phyloP scores from a whole-genome alignment of 1,284 basidiomycete species.

The Cryptococcus sp. region DNA sequence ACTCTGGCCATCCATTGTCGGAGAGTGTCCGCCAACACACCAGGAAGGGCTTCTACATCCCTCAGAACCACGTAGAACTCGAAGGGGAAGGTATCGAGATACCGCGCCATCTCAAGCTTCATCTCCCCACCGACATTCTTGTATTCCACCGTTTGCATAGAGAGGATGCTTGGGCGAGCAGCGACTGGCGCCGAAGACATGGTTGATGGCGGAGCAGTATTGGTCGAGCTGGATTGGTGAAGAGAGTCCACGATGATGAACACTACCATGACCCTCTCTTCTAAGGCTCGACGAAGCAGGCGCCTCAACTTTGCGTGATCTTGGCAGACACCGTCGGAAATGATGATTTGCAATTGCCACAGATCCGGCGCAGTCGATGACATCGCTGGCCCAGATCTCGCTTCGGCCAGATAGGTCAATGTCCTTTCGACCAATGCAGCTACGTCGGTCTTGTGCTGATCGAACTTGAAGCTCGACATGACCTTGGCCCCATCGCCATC shows the following conservation, averaged over 20 bases:
- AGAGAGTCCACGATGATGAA: slow-evolving; percentile 95
- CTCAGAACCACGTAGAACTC: slow-evolving; percentile 94
- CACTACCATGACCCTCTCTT: slow-evolving; percentile 92
- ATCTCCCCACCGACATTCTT: slow-evolving; percentile 78
- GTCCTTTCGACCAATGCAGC: slow-evolving; percentile 81
- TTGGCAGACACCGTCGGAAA: slow-evolving; percentile 97
- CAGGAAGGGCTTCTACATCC: slow-evolving; percentile 87
- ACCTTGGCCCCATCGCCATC: slow-evolving; percentile 77
- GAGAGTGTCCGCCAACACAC: slow-evolving; percentile 86
- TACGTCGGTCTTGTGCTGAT: slow-evolving; percentile 89
- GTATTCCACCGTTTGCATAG: slow-evolving; percentile 91
- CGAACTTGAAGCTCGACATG: slow-evolving; percentile 83
- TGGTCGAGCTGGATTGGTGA: slow-evolving; percentile 34
- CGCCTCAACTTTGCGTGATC: slow-evolving; percentile 85
- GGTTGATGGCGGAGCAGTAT: slow-evolving; percentile 12
- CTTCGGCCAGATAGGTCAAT: slow-evolving; percentile 72
- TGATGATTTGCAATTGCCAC: slow-evolving; percentile 98
- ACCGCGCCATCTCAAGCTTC: slow-evolving; percentile 86
- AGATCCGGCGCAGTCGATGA: slow-evolving; percentile 66
- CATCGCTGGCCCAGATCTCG: slow-evolving; percentile 69
- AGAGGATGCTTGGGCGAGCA: slow-evolving; percentile 63
- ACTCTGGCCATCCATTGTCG: slow-evolving; percentile 68
- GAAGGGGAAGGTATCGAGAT: slow-evolving; percentile 96
- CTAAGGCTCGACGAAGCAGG: slow-evolving; percentile 80
- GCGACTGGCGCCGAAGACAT: no score